Conservation (phyloP, 768 basidiomycete species). For the Termitomyces sp. region DNA sequence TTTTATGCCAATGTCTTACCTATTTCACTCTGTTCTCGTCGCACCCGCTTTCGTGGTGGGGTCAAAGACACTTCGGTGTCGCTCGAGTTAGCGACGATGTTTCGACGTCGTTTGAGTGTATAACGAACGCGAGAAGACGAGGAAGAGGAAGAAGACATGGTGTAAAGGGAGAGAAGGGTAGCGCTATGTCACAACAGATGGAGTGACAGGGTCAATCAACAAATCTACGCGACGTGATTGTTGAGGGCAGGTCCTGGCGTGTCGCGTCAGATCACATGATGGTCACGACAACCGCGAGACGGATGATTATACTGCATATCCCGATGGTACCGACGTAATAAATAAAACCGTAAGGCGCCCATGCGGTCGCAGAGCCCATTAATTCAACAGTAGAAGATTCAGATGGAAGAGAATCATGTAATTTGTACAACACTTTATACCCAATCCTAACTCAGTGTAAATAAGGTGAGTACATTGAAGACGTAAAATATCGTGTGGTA, state of each 20-base stretch:
- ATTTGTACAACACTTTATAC: too few relatives aligned
- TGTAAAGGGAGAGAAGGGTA: background rate
- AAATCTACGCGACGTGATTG: conserved; percentile 16
- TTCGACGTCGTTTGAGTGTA: conserved; percentile 13
- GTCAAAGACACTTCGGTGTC: conserved; percentile 17
- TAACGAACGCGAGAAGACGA: conserved; percentile 9
- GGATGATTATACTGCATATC: too few relatives aligned
- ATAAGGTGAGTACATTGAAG: too few relatives aligned
- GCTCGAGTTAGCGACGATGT: conserved; percentile 13
- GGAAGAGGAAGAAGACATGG: conserved; percentile 13
- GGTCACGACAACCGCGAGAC: background rate
- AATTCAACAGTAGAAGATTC: too few relatives aligned
- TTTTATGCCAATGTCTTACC: conserved; percentile 10
- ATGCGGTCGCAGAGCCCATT: too few relatives aligned
- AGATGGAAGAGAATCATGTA: too few relatives aligned
- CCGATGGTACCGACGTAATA: too few relatives aligned
- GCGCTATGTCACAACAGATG: conserved; percentile 2
- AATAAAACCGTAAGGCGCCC: too few relatives aligned
- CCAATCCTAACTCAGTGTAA: too few relatives aligned
- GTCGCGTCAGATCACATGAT: conserved; percentile 1
- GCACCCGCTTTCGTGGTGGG: conserved; percentile 18
- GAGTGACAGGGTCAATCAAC: conserved; percentile 9
- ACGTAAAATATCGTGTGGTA: too few relatives aligned
- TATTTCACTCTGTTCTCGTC: conserved; percentile 9
- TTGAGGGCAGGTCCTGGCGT: conserved; percentile 11